These are phyloP conservation scores for Berkeleyomyces rouxiae DNA, from an alignment of 2,329 filamentous ascomycete species.

Conservation along the genomic window DNA sequence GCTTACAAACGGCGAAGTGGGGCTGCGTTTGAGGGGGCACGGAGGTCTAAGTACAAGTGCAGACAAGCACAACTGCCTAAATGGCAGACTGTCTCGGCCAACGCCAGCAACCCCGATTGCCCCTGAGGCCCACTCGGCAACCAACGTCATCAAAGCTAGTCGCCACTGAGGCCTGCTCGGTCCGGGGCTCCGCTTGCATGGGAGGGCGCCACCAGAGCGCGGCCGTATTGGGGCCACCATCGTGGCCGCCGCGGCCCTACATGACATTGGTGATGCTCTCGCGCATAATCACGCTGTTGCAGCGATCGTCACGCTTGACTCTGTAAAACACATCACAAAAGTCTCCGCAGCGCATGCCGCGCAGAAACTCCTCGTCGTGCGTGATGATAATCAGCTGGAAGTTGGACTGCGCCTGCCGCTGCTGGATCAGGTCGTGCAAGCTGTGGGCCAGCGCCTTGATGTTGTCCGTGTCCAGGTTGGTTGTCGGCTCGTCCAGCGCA, in stretches of 20 bases:
- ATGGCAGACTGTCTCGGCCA: no score
- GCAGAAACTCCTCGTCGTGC: conserved; percentile 91
- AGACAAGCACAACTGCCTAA: no score
- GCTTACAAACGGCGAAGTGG: neutral
- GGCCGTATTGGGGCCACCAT: no score
- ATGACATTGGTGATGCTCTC: conserved; percentile 40
- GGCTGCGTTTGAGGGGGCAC: no score
- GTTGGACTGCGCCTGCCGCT: conserved; percentile 71
- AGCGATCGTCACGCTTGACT: conserved; percentile 63
- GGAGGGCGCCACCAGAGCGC: no score
- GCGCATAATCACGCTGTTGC: conserved; percentile 74
- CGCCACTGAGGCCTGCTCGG: no score
- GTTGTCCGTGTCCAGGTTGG: conserved; percentile 89
- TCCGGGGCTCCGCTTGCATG: no score
- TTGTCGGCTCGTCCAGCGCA: conserved; percentile 92
- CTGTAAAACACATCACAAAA: conserved; percentile 88
- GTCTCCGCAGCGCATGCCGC: conserved; percentile 83
- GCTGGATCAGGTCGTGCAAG: conserved; percentile 71
- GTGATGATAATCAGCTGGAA: conserved; percentile 98
- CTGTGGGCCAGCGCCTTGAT: conserved; percentile 76
- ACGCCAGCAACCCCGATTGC: no score
- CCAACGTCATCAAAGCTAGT: no score
- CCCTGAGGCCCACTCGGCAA: no score
- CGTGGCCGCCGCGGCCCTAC: conserved; percentile 14
- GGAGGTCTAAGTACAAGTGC: no score